A percentile compares a stretch with the other conserved stretches of the same genome.
Evolutionary conservation across 1,284 basidiomycete genomes (phyloP).

Genomic region (Pterula multifida): DNA sequence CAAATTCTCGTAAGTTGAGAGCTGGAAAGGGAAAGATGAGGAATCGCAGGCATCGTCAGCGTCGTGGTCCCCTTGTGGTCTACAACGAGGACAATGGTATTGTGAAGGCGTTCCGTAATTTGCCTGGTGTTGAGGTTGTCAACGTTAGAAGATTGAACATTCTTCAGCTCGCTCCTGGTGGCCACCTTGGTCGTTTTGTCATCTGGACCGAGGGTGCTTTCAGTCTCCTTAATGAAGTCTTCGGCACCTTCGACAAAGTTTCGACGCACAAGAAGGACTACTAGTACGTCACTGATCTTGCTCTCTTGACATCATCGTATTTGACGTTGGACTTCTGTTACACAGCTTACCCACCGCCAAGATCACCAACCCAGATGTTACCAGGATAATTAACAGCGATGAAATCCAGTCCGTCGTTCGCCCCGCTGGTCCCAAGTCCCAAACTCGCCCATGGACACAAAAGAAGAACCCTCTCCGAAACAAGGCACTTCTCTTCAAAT

Average conservation of each 20-base stretch:
- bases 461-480: conserved; percentile 99
- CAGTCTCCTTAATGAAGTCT: conserved; percentile 86
- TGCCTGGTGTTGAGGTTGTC: conserved; percentile 97
- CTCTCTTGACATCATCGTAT: background rate
- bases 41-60: conserved; percentile 94
- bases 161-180: conserved; percentile 98
- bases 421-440: conserved; percentile 67
- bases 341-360: conserved; percentile 83
- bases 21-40: conserved; percentile 97
- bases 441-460: conserved; percentile 95
- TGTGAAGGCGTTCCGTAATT: conserved; percentile 96
- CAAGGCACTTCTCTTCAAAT: conserved; percentile 93
- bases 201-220: conserved; percentile 99
- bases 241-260: conserved; percentile 83
- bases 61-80: conserved; percentile 94
- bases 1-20: conserved; percentile 94
- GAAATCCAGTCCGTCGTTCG: conserved; percentile 95
- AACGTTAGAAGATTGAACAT: conserved; percentile 94
- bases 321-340: conserved; percentile 1
- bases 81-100: conserved; percentile 98
- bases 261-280: conserved; percentile 91
- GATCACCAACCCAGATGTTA: conserved; percentile 95
- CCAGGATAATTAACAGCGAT: conserved; percentile 95
- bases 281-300: conserved; percentile 35
- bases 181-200: conserved; percentile 96